Conservation (phyloP, 345 rosid genomes). For the Eucalyptus grandis region DNA sequence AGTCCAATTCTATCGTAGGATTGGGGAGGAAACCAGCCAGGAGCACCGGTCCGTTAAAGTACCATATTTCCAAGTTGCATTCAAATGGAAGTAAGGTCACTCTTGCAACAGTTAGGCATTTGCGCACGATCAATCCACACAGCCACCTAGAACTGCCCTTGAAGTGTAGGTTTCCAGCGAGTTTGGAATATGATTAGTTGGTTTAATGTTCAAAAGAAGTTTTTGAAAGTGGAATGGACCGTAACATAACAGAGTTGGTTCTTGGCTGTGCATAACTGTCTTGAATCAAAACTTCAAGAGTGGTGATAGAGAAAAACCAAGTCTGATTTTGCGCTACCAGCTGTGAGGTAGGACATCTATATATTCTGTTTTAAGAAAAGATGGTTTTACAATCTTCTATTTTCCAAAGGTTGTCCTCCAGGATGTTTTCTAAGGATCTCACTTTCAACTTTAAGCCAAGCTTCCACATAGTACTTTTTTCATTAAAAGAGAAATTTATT, state of each 20-base stretch:
- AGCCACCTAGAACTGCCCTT: background rate
- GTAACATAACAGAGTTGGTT: background rate
- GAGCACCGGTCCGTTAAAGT: conserved; percentile 70
- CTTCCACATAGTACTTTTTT: background rate
- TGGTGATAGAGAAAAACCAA: background rate
- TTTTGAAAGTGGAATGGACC: background rate
- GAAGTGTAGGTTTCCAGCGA: no score
- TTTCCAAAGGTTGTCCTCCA: background rate
- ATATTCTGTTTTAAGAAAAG: background rate
- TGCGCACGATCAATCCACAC: background rate
- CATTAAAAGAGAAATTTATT: background rate
- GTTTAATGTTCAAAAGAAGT: background rate
- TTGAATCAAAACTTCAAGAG: background rate
- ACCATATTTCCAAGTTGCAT: conserved; percentile 79
- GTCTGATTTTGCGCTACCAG: background rate
- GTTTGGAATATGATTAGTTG: background rate
- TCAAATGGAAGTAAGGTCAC: background rate
- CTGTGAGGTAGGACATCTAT: background rate
- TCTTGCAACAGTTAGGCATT: background rate
- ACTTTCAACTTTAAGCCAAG: background rate
- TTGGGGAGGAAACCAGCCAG: conserved; percentile 59
- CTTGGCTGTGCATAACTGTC: background rate
- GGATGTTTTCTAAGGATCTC: background rate
- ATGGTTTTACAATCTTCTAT: background rate
- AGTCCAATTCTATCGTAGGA: conserved; percentile 59